phyloP scores from a whole-genome alignment of 2,329 filamentous ascomycete genomes.

The Zymoseptoria ardabiliae region DNA sequence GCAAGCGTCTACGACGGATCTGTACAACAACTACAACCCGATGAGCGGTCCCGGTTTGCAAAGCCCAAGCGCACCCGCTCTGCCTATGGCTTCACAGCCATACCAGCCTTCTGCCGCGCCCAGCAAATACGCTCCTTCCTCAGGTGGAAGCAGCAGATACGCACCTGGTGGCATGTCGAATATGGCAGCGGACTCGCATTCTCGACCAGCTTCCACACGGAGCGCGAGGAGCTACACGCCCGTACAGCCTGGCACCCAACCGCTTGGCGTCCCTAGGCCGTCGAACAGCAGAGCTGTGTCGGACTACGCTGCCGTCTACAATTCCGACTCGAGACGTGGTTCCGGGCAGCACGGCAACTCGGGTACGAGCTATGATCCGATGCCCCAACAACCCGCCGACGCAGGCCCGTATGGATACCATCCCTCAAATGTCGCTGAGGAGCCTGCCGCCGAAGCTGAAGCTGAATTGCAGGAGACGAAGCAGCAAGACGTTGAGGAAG shows the following conservation, averaged over 20 bases:
- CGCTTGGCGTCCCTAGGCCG: constrained; percentile 23
- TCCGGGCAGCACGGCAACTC: constrained; percentile 20
- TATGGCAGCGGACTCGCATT: constrained; percentile 4
- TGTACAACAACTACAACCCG: constrained; percentile 53
- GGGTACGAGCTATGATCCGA: constrained; percentile 26
- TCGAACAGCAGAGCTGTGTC: constrained; percentile 21
- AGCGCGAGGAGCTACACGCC: constrained; percentile 22
- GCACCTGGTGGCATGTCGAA: constrained; percentile 11
- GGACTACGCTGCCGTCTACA: constrained; percentile 24
- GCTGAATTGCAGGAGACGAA: constrained; percentile 1
- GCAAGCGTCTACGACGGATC: constrained; percentile 62
- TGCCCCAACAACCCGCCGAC: constrained; percentile 8
- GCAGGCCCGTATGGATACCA: not conserved
- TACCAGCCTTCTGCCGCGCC: constrained; percentile 16
- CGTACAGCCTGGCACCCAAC: constrained; percentile 7
- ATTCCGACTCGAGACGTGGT: constrained; percentile 24
- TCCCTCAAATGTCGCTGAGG: not conserved
- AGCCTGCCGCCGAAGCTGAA: not conserved
- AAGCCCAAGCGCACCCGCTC: constrained; percentile 5
- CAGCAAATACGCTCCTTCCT: constrained; percentile 25
- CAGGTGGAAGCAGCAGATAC: constrained; percentile 8
- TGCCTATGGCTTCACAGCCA: constrained; percentile 9
- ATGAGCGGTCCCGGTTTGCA: constrained; percentile 32
- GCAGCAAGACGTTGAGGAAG: constrained; percentile 2
- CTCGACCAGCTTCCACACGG: constrained; percentile 16